phyloP scores from a whole-genome alignment of 2,329 filamentous ascomycete species.

The Arthrobotrys sinensis region DNA sequence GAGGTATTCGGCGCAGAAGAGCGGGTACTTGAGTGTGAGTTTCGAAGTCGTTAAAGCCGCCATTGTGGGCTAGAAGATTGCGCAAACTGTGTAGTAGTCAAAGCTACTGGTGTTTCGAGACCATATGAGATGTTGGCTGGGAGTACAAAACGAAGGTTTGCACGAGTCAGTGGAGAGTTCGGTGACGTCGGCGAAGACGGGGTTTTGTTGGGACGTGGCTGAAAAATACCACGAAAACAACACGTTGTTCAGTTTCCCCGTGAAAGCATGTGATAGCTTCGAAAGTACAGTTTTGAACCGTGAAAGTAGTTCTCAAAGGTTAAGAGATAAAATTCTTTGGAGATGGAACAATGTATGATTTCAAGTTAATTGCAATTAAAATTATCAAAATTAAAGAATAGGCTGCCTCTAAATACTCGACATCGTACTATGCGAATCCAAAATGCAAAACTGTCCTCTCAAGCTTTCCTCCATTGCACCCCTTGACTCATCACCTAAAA shows the following conservation, averaged over 20 bases:
- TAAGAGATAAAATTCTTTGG: too few relatives aligned
- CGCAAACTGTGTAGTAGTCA: background rate
- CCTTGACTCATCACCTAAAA: background rate
- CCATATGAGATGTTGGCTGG: background rate
- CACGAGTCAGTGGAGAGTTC: slow-evolving; percentile 28
- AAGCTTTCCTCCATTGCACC: background rate
- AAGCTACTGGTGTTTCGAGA: slow-evolving; percentile 1
- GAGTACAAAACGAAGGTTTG: slow-evolving; percentile 14
- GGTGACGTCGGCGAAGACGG: slow-evolving; percentile 51
- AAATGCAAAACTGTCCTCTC: too few relatives aligned
- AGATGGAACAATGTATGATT: too few relatives aligned
- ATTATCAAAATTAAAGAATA: too few relatives aligned
- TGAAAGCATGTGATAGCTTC: slow-evolving; percentile 10
- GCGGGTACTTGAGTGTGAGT: slow-evolving; percentile 64
- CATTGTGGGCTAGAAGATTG: slow-evolving; percentile 55
- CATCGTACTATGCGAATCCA: too few relatives aligned
- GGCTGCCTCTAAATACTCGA: too few relatives aligned
- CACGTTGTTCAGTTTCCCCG: slow-evolving; percentile 8
- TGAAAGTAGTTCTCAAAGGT: too few relatives aligned
- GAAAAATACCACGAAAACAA: slow-evolving; percentile 50
- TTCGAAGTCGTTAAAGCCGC: slow-evolving; percentile 62
- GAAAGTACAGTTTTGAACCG: background rate
- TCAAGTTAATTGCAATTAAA: too few relatives aligned
- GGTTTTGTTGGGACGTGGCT: slow-evolving; percentile 40
- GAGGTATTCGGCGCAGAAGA: slow-evolving; percentile 64